Evolutionary conservation across 306 rosid species (phyloP).

Genomic region (Dicorynia guianensis): DNA sequence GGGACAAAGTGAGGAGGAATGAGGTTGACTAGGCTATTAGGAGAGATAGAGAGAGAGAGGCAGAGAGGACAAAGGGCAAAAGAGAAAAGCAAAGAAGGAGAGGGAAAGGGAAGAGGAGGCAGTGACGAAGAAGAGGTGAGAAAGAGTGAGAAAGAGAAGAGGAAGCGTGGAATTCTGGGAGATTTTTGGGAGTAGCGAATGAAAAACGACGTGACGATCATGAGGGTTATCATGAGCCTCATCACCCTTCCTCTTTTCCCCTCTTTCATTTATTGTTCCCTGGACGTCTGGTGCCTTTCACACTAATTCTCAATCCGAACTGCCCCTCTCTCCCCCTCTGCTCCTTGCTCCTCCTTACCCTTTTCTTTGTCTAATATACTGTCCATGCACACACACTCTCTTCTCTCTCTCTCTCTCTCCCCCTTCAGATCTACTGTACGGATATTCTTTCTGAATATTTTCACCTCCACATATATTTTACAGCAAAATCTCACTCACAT

Average conservation of each 20-base stretch:
- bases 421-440: constrained; percentile 4
- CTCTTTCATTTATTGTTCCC: constrained; percentile 58
- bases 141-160: not conserved
- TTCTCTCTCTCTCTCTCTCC: constrained; percentile 36
- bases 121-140: not conserved
- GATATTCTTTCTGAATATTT: not conserved
- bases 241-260: constrained; percentile 54
- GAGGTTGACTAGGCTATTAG: constrained; percentile 53
- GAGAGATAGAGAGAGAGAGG: constrained; percentile 12
- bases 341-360: constrained; percentile 31
- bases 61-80: not conserved
- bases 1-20: constrained; percentile 53
- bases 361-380: constrained; percentile 51
- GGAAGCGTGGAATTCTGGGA: constrained; percentile 76
- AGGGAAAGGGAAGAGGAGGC: not conserved
- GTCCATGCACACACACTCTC: constrained; percentile 38
- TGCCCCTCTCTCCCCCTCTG: constrained; percentile 64
- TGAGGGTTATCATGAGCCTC: constrained; percentile 93
- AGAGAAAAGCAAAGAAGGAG: not conserved
- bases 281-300: constrained; percentile 81
- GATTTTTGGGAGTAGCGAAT: constrained; percentile 75
- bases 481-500: too few relatives aligned
- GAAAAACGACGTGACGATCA: constrained; percentile 98
- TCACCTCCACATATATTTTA: constrained; percentile 26
- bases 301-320: constrained; percentile 91